phyloP scores from a whole-genome alignment of 768 basidiomycete genomes.

The Daedaleopsis nitida region DNA sequence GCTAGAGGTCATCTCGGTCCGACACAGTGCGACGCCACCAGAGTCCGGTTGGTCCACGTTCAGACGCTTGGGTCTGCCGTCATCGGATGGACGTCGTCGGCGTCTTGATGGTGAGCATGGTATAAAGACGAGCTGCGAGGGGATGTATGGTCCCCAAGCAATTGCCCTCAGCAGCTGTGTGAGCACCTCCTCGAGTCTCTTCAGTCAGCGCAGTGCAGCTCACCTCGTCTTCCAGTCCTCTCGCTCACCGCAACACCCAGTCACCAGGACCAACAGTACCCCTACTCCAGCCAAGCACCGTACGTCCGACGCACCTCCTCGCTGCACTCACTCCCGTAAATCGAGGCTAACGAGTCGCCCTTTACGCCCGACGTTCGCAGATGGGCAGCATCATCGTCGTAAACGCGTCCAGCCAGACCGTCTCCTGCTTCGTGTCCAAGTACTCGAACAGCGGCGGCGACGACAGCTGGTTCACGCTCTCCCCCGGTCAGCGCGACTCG shows the following conservation, averaged over 20 bases:
- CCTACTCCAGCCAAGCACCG: background rate
- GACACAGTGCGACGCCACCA: too few species aligned
- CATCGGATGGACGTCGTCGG: too few species aligned
- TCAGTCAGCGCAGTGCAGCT: background rate
- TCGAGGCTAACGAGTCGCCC: background rate
- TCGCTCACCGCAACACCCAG: background rate
- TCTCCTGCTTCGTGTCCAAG: slow-evolving; percentile 14
- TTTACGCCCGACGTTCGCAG: background rate
- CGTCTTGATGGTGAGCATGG: too few species aligned
- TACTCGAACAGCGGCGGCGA: slow-evolving; percentile 5
- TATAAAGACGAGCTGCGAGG: background rate
- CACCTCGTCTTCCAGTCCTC: background rate
- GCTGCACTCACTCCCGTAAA: too few species aligned
- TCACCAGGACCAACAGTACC: background rate
- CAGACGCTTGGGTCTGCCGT: too few species aligned
- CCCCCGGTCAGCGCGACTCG: slow-evolving; percentile 5
- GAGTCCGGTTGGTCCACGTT: too few species aligned
- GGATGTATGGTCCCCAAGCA: background rate
- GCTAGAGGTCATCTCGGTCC: too few species aligned
- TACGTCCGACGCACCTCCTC: background rate
- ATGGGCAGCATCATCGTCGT: slow-evolving; percentile 16
- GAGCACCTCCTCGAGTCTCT: background rate
- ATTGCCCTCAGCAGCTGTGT: background rate
- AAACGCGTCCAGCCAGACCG: background rate
- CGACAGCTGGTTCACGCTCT: slow-evolving; percentile 12